Evolutionary conservation across 2,329 filamentous ascomycete species (phyloP).

Genomic region (Celoporthe dispersa): DNA sequence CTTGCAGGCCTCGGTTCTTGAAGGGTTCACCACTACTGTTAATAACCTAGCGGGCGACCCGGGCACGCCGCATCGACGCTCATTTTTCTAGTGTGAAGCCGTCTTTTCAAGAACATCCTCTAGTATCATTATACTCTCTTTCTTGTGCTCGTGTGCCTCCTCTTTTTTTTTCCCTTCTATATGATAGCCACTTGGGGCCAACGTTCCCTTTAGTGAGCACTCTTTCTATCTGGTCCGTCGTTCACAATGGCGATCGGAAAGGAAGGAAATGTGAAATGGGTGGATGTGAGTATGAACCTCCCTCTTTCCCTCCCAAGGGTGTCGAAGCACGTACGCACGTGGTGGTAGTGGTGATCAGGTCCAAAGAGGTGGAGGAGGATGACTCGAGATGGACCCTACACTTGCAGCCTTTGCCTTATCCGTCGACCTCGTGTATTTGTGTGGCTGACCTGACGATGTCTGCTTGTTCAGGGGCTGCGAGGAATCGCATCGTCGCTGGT

Average conservation of each 20-base stretch:
- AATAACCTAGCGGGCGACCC: slow-evolving; percentile 1
- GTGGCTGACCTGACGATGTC: slow-evolving; percentile 37
- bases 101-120: neutral
- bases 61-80: slow-evolving; percentile 10
- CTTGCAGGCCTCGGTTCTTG: neutral
- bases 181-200: neutral
- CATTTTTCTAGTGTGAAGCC: neutral
- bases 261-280: slow-evolving; percentile 31
- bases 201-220: neutral
- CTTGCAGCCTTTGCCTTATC: neutral
- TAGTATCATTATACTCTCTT: neutral
- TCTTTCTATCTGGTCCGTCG: neutral
- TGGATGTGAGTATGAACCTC: slow-evolving; percentile 25
- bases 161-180: neutral
- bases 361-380: neutral
- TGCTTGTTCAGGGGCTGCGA: slow-evolving; percentile 26
- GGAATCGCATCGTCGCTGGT: slow-evolving; percentile 30
- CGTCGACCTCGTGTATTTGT: slow-evolving; percentile 55
- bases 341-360: no score
- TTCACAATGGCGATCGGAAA: slow-evolving; percentile 33
- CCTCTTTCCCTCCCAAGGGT: neutral
- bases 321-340: neutral
- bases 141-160: neutral
- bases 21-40: neutral
- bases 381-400: neutral